phyloP scores from a whole-genome alignment of 768 basidiomycete species.

The Candolleomyces efflorescens region DNA sequence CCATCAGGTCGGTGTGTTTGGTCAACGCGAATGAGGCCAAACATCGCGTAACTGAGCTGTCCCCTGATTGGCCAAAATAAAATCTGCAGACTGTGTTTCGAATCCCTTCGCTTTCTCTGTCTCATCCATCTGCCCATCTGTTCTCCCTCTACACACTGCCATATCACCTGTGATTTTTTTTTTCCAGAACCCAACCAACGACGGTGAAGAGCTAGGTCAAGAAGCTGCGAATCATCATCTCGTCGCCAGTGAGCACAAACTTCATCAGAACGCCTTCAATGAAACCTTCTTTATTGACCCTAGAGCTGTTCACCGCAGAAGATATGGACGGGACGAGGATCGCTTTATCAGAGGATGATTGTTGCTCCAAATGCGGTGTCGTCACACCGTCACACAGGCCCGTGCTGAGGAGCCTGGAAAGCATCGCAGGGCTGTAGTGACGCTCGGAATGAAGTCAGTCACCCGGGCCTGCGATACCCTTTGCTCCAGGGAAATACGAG shows the following conservation, averaged over 20 bases:
- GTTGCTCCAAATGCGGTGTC: not conserved
- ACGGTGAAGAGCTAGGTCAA: not conserved
- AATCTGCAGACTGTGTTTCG: not conserved
- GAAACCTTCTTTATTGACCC: not conserved
- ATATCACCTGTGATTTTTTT: too few relatives aligned
- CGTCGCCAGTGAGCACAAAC: not conserved
- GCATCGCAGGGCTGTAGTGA: not conserved
- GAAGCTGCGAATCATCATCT: not conserved
- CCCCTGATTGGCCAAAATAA: not conserved
- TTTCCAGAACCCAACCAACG: not conserved
- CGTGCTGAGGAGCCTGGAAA: too few relatives aligned
- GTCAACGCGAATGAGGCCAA: not conserved
- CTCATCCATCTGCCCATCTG: not conserved
- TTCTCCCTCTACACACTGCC: not conserved
- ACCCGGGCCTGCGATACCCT: not conserved
- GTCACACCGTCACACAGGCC: not conserved
- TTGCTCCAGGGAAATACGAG: not conserved
- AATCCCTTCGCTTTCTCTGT: not conserved
- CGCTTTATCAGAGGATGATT: not conserved
- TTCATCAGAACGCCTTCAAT: not conserved
- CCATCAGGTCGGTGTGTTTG: constrained; percentile 1
- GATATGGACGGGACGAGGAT: not conserved
- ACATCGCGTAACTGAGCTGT: not conserved
- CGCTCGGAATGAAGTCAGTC: not conserved
- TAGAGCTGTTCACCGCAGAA: not conserved